Evolutionary conservation across 2,329 filamentous ascomycete species (phyloP).

Genomic region (Orbilia blumenaviensis): DNA sequence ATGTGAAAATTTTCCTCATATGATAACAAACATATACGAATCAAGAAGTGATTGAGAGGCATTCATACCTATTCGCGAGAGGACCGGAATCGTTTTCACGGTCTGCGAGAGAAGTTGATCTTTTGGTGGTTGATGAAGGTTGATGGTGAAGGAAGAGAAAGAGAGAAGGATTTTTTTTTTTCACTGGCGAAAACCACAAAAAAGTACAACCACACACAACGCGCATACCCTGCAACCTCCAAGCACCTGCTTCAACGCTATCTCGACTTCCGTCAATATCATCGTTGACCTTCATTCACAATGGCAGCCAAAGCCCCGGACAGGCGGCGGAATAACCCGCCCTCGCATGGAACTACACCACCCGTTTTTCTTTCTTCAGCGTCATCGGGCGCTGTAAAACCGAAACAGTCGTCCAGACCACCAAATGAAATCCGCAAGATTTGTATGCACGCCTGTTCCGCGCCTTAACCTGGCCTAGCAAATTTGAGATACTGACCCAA

Average conservation of each 20-base stretch:
- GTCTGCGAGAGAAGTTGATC: conserved; percentile 4
- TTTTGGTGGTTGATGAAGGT: not conserved
- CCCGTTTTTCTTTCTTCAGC: conserved; percentile 73
- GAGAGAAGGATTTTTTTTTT: conserved; percentile 24
- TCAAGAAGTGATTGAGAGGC: not conserved
- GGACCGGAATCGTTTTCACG: conserved; percentile 4
- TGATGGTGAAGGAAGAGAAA: conserved; percentile 22
- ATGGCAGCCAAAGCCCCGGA: conserved; percentile 66
- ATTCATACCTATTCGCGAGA: conserved; percentile 37
- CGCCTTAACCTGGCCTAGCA: conserved; percentile 7
- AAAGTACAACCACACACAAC: conserved; percentile 36
- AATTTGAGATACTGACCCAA: not conserved
- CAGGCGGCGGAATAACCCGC: conserved; percentile 88
- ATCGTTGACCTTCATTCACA: not conserved
- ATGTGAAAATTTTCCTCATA: conserved; percentile 54
- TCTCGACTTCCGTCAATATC: conserved; percentile 8
- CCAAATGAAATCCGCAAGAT: conserved; percentile 81
- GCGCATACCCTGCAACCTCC: conserved; percentile 34
- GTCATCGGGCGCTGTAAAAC: conserved; percentile 58
- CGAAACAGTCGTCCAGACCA: conserved; percentile 61
- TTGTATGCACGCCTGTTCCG: conserved; percentile 69
- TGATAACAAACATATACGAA: conserved; percentile 20
- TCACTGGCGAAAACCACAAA: conserved; percentile 13
- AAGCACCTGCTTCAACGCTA: conserved; percentile 2
- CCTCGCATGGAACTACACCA: conserved; percentile 76